These are phyloP conservation scores for Triticum urartu DNA, from an alignment of 176 grass and related monocot genomes.

Conservation along the genomic window DNA sequence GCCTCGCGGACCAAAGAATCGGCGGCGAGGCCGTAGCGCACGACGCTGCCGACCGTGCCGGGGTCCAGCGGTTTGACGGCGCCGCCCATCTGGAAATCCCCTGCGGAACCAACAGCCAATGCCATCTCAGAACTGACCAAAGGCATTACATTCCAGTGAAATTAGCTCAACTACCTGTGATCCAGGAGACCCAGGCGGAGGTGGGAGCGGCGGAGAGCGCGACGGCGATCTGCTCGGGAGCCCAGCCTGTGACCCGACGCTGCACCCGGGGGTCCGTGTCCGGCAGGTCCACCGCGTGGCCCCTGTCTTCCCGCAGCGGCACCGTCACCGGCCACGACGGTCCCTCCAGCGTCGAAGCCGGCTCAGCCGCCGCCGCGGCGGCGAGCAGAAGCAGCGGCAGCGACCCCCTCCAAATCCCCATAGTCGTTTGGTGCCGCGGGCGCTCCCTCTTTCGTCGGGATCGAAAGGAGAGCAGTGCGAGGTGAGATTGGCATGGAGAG, in stretches of 20 bases:
- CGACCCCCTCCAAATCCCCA: conserved; percentile 10
- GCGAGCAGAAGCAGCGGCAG: neutral
- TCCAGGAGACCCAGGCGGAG: conserved; percentile 90
- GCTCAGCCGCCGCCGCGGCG: neutral
- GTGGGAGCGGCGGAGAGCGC: conserved; percentile 60
- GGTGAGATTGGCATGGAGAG: neutral
- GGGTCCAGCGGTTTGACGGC: conserved; percentile 56
- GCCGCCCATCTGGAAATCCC: conserved; percentile 71
- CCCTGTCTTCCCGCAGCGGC: conserved; percentile 43
- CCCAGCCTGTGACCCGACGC: conserved; percentile 53
- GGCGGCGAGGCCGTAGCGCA: conserved; percentile 59
- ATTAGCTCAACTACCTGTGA: conserved; percentile 42
- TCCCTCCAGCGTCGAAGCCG: conserved; percentile 53
- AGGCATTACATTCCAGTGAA: neutral
- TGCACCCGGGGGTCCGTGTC: conserved; percentile 60
- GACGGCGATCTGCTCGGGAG: conserved; percentile 77
- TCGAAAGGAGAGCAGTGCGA: neutral
- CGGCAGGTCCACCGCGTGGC: conserved; percentile 66
- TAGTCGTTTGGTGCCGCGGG: neutral
- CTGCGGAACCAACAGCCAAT: conserved; percentile 1
- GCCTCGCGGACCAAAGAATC: conserved; percentile 39
- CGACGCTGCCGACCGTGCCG: conserved; percentile 42
- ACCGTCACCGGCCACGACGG: conserved; percentile 56
- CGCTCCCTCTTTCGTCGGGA: neutral
- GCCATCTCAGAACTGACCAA: neutral